These are phyloP conservation scores for Neofusicoccum ribis DNA, from an alignment of 2,329 filamentous ascomycete genomes.

Conservation along the genomic window DNA sequence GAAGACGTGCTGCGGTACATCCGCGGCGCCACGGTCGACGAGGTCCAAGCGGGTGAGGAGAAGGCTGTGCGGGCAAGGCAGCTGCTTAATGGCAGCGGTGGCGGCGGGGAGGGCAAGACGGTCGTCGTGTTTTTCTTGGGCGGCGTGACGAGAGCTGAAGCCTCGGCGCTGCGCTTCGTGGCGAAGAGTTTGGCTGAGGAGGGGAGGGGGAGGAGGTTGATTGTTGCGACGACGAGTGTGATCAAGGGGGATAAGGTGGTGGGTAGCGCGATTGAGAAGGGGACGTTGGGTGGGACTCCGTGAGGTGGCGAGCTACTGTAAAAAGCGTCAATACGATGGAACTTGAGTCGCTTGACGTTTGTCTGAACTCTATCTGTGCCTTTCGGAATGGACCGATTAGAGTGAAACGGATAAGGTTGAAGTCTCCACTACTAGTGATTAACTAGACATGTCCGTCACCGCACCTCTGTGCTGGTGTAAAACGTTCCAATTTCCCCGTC, in stretches of 20 bases:
- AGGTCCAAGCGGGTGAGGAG: conserved; percentile 88
- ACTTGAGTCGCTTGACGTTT: no score
- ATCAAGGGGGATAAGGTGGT: conserved; percentile 89
- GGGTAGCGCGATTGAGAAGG: conserved; percentile 76
- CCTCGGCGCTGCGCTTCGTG: conserved; percentile 89
- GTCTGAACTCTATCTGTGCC: no score
- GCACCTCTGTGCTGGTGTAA: no score
- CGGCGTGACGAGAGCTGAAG: conserved; percentile 95
- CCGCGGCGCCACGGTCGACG: conserved; percentile 85
- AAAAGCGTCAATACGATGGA: no score
- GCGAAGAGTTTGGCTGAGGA: conserved; percentile 72
- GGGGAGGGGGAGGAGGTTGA: conserved; percentile 66
- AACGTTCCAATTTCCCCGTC: no score
- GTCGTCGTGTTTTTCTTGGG: conserved; percentile 96
- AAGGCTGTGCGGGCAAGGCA: conserved; percentile 86
- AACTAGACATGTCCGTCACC: no score
- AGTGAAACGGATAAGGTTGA: no score
- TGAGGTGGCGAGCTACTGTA: not conserved
- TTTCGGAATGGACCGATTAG: no score
- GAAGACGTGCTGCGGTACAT: conserved; percentile 89
- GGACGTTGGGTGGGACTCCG: conserved; percentile 30
- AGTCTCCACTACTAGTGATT: no score
- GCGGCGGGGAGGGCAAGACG: conserved; percentile 55
- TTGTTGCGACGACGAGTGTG: conserved; percentile 91
- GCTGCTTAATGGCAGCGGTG: conserved; percentile 72